Percentiles rank a stretch among this genome's conserved stretches.
phyloP scores from a whole-genome alignment of 176 grass and related monocot genomes.

The Ananas comosus region DNA sequence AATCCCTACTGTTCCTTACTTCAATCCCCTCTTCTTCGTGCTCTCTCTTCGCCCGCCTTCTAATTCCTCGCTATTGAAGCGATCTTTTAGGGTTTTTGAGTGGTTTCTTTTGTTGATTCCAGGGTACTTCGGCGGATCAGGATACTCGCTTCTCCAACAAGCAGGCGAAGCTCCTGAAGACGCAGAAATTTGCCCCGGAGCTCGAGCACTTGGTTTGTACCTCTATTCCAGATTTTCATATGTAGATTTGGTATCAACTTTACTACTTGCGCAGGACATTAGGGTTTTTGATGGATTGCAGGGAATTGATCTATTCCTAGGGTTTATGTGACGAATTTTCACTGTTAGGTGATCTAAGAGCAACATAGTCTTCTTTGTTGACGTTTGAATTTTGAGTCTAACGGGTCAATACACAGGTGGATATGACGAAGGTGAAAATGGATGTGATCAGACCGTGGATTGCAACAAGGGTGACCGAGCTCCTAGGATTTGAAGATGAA shows the following conservation, averaged over 20 bases:
- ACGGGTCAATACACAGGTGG: conserved; percentile 34
- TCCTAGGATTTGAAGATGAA: conserved; percentile 96
- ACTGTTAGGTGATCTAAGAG: conserved; percentile 1
- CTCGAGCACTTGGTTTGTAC: conserved; percentile 71
- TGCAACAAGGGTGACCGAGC: conserved; percentile 70
- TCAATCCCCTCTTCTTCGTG: conserved; percentile 1
- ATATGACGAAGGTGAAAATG: conserved; percentile 91
- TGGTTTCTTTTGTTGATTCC: conserved; percentile 17
- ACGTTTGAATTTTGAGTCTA: background rate
- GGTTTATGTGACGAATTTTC: too few species aligned
- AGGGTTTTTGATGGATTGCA: background rate
- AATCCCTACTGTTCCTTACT: background rate
- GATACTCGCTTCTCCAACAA: conserved; percentile 98
- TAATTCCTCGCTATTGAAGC: background rate
- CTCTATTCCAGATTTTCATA: background rate
- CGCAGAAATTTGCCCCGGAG: conserved; percentile 78
- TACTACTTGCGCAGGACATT: background rate
- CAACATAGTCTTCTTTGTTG: background rate
- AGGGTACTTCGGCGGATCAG: conserved; percentile 96
- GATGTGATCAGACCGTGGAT: conserved; percentile 99
- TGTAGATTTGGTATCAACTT: too few species aligned
- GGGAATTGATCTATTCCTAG: background rate
- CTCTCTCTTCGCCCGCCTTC: background rate
- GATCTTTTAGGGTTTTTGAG: conserved; percentile 24
- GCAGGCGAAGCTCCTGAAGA: conserved; percentile 92